Percentiles rank a stretch among this genome's conserved stretches.
Evolutionary conservation across 202 grass and related monocot genomes (phyloP).

Genomic region (Elaeis oleifera): DNA sequence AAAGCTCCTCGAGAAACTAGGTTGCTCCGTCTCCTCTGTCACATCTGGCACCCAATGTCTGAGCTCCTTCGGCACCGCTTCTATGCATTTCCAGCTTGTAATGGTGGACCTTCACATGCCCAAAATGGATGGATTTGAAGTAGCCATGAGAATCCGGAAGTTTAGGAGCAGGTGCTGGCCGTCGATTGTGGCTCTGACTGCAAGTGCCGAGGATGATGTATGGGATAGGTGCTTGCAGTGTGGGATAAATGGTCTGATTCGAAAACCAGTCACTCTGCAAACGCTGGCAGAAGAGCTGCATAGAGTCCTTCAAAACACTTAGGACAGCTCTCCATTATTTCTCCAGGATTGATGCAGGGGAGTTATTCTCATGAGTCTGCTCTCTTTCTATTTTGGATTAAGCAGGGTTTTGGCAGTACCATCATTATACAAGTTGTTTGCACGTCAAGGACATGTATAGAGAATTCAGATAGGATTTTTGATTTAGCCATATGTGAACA

Average conservation of each 20-base stretch:
- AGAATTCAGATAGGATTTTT: too few species aligned
- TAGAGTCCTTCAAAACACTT: constrained; percentile 41
- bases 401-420: too few species aligned
- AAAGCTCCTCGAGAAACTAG: constrained; percentile 56
- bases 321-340: too few species aligned
- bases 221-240: constrained; percentile 52
- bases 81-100: constrained; percentile 28
- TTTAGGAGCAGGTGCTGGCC: constrained; percentile 41
- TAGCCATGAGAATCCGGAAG: constrained; percentile 36
- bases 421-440: too few species aligned
- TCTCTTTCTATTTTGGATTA: too few species aligned
- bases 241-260: constrained; percentile 44
- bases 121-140: constrained; percentile 33
- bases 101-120: constrained; percentile 48
- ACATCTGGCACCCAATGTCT: constrained; percentile 41
- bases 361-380: too few species aligned
- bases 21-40: constrained; percentile 31
- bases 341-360: too few species aligned
- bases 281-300: constrained; percentile 45
- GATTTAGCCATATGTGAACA: too few species aligned
- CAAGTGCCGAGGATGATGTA: constrained; percentile 19
- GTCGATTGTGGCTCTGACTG: constrained; percentile 39
- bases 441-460: too few species aligned
- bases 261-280: constrained; percentile 40
- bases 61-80: constrained; percentile 23